A percentile compares a stretch with the other conserved stretches of the same genome.
These are phyloP conservation scores for Blastobotrys arbuscula DNA, from an alignment of 1,139 yeast species.

Conservation along the genomic window DNA sequence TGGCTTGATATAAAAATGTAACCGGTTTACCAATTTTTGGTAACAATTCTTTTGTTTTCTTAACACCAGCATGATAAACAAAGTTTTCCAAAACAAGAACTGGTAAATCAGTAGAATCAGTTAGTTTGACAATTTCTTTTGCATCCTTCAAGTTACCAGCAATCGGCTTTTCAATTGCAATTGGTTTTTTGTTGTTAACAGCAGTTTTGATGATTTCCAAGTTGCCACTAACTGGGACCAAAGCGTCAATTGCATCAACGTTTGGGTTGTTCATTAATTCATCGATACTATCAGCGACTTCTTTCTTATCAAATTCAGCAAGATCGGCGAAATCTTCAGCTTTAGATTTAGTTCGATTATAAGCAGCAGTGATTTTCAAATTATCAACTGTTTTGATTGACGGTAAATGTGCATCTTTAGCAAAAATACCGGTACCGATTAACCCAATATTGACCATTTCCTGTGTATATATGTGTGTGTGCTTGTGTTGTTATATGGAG, in stretches of 20 bases:
- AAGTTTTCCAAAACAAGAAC: constrained; percentile 80
- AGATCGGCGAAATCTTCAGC: constrained; percentile 72
- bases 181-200: constrained; percentile 65
- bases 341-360: constrained; percentile 75
- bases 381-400: constrained; percentile 47
- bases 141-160: constrained; percentile 83
- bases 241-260: constrained; percentile 73
- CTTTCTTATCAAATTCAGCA: constrained; percentile 46
- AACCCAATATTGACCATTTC: constrained; percentile 54
- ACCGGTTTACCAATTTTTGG: constrained; percentile 69
- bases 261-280: constrained; percentile 55
- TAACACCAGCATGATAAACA: constrained; percentile 59
- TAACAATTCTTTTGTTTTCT: constrained; percentile 48
- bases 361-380: constrained; percentile 54
- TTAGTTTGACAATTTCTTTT: constrained; percentile 61
- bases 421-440: constrained; percentile 82
- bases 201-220: constrained; percentile 59
- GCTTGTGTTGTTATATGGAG: neutral
- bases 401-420: constrained; percentile 77
- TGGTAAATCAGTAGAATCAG: constrained; percentile 56
- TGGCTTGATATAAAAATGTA: constrained; percentile 71
- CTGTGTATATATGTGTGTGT: constrained; percentile 6
- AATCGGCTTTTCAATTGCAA: constrained; percentile 82
- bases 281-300: constrained; percentile 62
- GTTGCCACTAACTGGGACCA: constrained; percentile 81